Evolutionary conservation across 2,329 filamentous ascomycete species (phyloP).

Genomic region (Ophiostoma pallidulum): DNA sequence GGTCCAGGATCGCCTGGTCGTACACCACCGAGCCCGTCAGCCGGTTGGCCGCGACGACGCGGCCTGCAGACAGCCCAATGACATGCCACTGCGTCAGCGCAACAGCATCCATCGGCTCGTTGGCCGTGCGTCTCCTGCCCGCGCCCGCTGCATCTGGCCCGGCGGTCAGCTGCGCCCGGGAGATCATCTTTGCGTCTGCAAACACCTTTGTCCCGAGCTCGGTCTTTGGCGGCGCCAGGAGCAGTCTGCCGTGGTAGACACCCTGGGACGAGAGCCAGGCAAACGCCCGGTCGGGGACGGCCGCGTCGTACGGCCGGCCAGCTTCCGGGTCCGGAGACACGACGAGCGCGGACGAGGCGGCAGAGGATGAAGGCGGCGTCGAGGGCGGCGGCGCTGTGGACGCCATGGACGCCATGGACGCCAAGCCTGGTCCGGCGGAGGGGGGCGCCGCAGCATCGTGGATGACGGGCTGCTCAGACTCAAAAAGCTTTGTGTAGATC

Average conservation of each 20-base stretch:
- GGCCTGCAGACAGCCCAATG: constrained; percentile 68
- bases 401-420: not conserved
- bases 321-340: constrained; percentile 65
- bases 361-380: constrained; percentile 32
- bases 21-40: constrained; percentile 80
- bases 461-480: constrained; percentile 68
- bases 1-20: constrained; percentile 75
- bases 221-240: constrained; percentile 48
- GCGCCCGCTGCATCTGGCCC: constrained; percentile 46
- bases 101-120: constrained; percentile 69
- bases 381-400: not conserved
- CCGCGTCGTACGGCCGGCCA: constrained; percentile 41
- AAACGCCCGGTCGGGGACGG: constrained; percentile 60
- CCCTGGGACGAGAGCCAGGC: constrained; percentile 87
- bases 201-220: constrained; percentile 68
- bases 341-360: constrained; percentile 51
- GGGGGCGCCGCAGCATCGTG: constrained; percentile 58
- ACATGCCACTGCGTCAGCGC: constrained; percentile 92
- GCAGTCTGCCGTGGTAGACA: constrained; percentile 75
- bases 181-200: constrained; percentile 66
- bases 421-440: constrained; percentile 21
- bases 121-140: constrained; percentile 53
- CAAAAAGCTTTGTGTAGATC: constrained; percentile 81
- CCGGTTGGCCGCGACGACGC: constrained; percentile 76
- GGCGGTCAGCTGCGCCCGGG: constrained; percentile 62